Evolutionary conservation across 2,329 filamentous ascomycete species (phyloP), one percentile per base, ranked within the genome.

Genomic region (Akanthomyces lecanii): DNA sequence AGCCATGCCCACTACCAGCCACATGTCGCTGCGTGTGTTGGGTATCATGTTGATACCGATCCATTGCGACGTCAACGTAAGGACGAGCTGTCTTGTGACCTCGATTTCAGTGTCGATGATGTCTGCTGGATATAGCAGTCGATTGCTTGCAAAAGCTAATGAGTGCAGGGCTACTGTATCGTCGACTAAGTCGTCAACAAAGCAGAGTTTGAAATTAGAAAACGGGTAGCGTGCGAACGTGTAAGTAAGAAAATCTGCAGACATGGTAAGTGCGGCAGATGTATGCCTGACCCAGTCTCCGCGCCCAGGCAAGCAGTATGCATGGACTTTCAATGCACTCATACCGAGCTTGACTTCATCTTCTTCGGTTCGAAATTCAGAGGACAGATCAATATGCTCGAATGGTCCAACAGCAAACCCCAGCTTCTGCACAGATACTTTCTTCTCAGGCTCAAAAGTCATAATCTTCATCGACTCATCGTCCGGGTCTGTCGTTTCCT

Each of bases 351-450:
- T 92, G 69, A 96, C 92, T 71, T 97, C 93, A 67, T 97, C 91
- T 68, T 96, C 92, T 66, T 92, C 91, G 52, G 93, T 91, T 57
- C 96, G 88, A 70, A 91, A 97, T 68, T 94, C 90, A 2, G 91
- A 89, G 66, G 81, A 86, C 5, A 99, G 81, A 71, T 97, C 91
- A 60, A 98, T 88, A 68, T 94, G 89, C 74, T 98, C 92, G 72
- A 99, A 99, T 0, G 96, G 95, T 0, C 96, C 95, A 62, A 98
- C 85, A 2, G 92, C 91, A 74, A 99, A 97, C 5, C 93, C 94
- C 66, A 99, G 88, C 72, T 98, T 94, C 66, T 93, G 90, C 1
- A 94, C 89, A 1, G 92, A 88, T 10, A 95, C 86, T 57, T 89
- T 86, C 65, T 88, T 87, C 64, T 85, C 84, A 56, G 90, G 89